Conservation (phyloP, 805 yeast species). For the Huiozyma sinensis region DNA sequence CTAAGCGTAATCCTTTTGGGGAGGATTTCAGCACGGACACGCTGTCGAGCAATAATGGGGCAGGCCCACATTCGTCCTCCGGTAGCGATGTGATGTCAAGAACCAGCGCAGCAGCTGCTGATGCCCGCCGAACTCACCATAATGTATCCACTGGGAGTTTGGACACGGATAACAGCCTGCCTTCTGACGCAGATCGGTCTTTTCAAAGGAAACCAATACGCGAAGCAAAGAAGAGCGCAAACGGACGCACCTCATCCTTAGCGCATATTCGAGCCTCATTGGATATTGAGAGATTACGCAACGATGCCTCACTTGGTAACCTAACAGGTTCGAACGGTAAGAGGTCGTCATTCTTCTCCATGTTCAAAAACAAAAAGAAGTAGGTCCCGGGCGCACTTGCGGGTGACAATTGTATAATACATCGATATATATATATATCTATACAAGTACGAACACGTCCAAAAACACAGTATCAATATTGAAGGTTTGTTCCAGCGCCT, state of each 20-base stretch:
- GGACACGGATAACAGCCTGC: too few species aligned
- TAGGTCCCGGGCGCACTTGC: too few species aligned
- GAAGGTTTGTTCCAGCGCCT: not conserved
- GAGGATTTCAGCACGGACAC: too few species aligned
- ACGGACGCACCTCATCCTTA: not conserved
- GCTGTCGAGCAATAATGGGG: not conserved
- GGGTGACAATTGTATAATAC: too few species aligned
- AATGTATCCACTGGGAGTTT: too few species aligned
- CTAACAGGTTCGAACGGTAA: not conserved
- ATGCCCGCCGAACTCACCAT: too few species aligned
- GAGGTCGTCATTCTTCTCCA: slow-evolving; percentile 21
- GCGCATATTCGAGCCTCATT: slow-evolving; percentile 19
- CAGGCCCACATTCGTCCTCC: not conserved
- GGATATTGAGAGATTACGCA: slow-evolving; percentile 20
- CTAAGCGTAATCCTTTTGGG: too few species aligned
- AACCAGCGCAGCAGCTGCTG: too few species aligned
- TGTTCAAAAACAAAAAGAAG: slow-evolving; percentile 14
- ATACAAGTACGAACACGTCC: slow-evolving; percentile 1
- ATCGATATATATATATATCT: not conserved
- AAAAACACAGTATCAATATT: not conserved
- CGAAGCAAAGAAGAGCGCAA: not conserved
- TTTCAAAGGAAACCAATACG: not conserved
- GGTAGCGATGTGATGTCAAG: not conserved
- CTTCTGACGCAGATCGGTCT: too few species aligned
- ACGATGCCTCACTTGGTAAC: slow-evolving; percentile 2